These are phyloP conservation scores for Coemansia sp. DNA, from an alignment of 192 early-diverging fungal genomes.

Conservation along the genomic window DNA sequence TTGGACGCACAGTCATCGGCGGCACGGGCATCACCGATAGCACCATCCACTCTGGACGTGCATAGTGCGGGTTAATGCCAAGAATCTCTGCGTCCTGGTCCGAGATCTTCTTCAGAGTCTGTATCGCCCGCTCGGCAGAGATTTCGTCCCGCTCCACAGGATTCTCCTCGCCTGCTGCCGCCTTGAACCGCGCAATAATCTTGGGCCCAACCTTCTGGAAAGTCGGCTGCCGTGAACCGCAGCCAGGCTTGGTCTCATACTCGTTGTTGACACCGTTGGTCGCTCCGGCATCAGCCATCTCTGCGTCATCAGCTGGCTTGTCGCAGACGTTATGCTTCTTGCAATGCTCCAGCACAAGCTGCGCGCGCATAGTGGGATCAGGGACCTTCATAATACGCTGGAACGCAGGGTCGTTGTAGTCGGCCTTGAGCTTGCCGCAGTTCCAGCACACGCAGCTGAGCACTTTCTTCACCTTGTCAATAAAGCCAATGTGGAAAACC, in stretches of 20 bases:
- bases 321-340: constrained; percentile 84
- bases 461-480: constrained; percentile 93
- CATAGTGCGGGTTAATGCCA: constrained; percentile 87
- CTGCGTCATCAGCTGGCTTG: constrained; percentile 61
- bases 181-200: constrained; percentile 51
- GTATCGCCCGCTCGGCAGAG: constrained; percentile 72
- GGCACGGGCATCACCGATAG: constrained; percentile 92
- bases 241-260: constrained; percentile 63
- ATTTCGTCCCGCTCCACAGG: constrained; percentile 62
- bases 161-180: constrained; percentile 25
- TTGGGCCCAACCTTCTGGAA: constrained; percentile 80
- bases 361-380: constrained; percentile 71
- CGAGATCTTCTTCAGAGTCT: constrained; percentile 82
- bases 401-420: constrained; percentile 71
- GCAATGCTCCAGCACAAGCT: constrained; percentile 85
- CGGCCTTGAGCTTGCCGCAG: constrained; percentile 91
- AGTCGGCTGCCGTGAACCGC: constrained; percentile 79
- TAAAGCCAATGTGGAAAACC: constrained; percentile 92
- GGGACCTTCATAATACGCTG: constrained; percentile 61
- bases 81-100: constrained; percentile 82
- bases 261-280: background rate
- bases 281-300: constrained; percentile 8
- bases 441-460: constrained; percentile 94
- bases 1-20: constrained; percentile 94
- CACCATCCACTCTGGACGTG: constrained; percentile 98